These are phyloP conservation scores for Colletotrichum truncatum DNA, from an alignment of 2,329 filamentous ascomycete species.

Conservation along the genomic window DNA sequence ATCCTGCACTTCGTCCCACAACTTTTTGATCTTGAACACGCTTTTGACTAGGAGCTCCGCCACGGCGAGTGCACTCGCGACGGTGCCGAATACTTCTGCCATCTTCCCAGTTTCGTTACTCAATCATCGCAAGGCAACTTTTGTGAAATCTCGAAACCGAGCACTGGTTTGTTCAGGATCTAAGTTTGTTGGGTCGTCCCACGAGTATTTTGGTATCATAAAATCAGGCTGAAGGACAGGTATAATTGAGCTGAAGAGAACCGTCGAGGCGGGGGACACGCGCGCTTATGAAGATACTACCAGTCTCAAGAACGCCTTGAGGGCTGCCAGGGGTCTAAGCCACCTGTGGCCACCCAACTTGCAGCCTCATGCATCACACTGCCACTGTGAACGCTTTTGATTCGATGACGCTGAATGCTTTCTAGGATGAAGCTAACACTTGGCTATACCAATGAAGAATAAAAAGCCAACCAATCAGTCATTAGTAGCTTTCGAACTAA, in stretches of 20 bases:
- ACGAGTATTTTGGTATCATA: too few relatives aligned
- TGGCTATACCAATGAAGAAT: too few relatives aligned
- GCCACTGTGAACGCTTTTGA: not conserved
- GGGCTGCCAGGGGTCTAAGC: not conserved
- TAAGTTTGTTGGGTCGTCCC: too few relatives aligned
- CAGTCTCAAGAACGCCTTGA: not conserved
- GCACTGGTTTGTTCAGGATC: too few relatives aligned
- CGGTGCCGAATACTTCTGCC: slow-evolving; percentile 18
- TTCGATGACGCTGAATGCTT: not conserved
- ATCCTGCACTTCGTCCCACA: slow-evolving; percentile 24
- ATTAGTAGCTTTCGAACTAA: too few relatives aligned
- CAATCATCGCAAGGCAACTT: not conserved
- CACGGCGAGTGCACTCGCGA: slow-evolving; percentile 19
- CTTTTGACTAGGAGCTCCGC: slow-evolving; percentile 11
- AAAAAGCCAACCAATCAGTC: too few relatives aligned
- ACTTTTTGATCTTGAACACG: slow-evolving; percentile 6
- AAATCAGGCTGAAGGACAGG: too few relatives aligned
- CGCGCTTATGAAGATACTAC: too few relatives aligned
- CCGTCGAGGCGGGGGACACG: not conserved
- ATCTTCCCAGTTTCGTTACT: not conserved
- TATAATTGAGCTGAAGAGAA: too few relatives aligned
- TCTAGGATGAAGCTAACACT: not conserved
- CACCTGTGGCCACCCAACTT: not conserved
- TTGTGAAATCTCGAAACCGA: not conserved
- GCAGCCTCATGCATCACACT: not conserved